Evolutionary conservation across 2,329 filamentous ascomycete species (phyloP), one percentile per base, ranked within the genome.

Genomic region (Trichophyton simii): DNA sequence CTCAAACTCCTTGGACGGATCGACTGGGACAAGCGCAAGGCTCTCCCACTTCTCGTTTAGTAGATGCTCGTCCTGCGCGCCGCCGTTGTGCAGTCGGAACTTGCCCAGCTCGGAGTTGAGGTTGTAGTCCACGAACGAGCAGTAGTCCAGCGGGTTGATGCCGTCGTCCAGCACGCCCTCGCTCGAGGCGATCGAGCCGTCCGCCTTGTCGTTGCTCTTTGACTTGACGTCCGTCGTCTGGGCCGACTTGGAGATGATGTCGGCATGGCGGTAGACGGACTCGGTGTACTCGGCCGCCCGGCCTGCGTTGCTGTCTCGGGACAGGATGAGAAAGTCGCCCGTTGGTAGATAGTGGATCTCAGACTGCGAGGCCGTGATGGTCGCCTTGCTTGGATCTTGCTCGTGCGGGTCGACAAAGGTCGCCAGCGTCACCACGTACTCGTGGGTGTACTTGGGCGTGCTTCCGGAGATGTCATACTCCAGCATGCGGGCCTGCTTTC

Each of bases 31-130:
- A 25, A 89, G 69, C 2, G 83, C 82, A 57, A 90, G 72, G 20
- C 81, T 83, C 75, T 91, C 87, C 87, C 87, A 90, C 69, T 90
- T 90, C 77, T 90, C 87, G 67, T 89, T 89, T 69, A 90, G 69
- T 41, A 89, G 72, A 0, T 71, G 73, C 0, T 73, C 67, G 67
- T 87, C 81, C 66, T 85, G 80, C 0, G 72, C 74, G 0, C 85
- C 86, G 2, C 87, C 87, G 66, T 89, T 89, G 67, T 87, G 84
- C 3, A 87, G 72, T 0, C 83, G 82, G 65, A 89, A 89, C 20
- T 82, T 80, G 44, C 77, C 79, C 22, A 90, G 76, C 72, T 89
- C 79, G 1, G 74, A 68, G 65, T 87, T 85, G 63, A 85, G 76
- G 69, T 89, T 90, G 70, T 82, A 86, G 67, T 88, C 83, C 36